Percentiles rank a stretch among this genome's conserved stretches.
Conservation (phyloP, 75 land plant species). For the Cunninghamia lanceolata region DNA sequence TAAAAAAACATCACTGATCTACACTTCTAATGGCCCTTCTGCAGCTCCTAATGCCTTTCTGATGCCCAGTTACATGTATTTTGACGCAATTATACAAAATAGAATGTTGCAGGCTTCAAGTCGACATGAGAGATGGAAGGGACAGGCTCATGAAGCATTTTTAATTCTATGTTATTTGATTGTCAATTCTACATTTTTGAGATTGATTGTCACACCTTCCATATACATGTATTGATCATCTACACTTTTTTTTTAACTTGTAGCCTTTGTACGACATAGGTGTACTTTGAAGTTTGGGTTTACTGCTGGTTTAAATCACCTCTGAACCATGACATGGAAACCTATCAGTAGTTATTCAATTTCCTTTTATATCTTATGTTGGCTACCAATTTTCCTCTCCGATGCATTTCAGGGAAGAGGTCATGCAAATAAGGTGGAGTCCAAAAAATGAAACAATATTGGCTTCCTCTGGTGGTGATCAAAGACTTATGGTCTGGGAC, state of each 20-base stretch:
- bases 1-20: too few species aligned
- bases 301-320: not conserved
- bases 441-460: constrained; percentile 81
- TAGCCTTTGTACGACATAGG: not conserved
- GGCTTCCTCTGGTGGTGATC: constrained; percentile 85
- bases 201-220: not conserved
- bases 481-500: constrained; percentile 94
- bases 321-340: not conserved
- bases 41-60: too few species aligned
- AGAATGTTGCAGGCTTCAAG: too few species aligned
- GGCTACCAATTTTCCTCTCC: not conserved
- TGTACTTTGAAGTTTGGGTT: not conserved
- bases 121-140: too few species aligned
- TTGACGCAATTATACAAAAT: too few species aligned
- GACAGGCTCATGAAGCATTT: not conserved
- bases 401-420: constrained; percentile 65
- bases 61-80: too few species aligned
- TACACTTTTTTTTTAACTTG: not conserved
- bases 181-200: not conserved
- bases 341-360: not conserved
- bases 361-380: not conserved
- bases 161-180: not conserved
- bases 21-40: too few species aligned
- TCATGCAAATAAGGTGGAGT: constrained; percentile 93
- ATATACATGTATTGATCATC: not conserved